Base-by-base conservation (phyloP, 164 flowering plant genomes). In the Macadamia integrifolia region DNA sequence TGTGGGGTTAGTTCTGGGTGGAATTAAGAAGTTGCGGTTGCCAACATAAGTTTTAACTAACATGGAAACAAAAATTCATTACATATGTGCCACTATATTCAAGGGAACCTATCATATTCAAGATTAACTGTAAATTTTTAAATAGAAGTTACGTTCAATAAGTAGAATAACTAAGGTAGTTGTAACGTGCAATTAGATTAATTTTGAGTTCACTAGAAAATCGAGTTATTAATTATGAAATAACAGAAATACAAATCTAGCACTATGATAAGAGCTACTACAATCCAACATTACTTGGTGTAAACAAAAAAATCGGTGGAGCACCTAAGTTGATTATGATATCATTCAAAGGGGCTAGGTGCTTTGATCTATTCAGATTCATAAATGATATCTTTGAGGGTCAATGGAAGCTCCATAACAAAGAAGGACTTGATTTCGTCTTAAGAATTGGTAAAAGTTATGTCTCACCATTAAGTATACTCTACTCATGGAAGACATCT, bases 381-480 rank as follows among this genome's bases (percentile, higher is more conserved):
- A 0, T 88, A 85, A 60, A 93, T 82, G 66, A 93, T 85, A 63
- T 91, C 93, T 29, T 88, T 82, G 14, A 89, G 72, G 53, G 75
- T 89, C 60, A 81, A 64, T 3, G 92, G 81, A 88, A 68, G 73
- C 84, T 78, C n/a, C 62, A 67, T 3, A 89, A 85, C 80, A 91
- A 93, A 8, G 82, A 75, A 40, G 88, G 83, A 31, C 73, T 79
- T 0, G 98, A 97, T 68, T 93, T 93, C 70, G 43, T 65, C 78
- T 65, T 83, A 0, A 96, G 93, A 71, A 93, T 82, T 0, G 14
- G 42, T 1, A 74, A 6, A 57, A 80, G 80, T 65, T 78, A 85
- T 0, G 87, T 85, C 70, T 91, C 97, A 44, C 72, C 61, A 62
- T 85, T 89, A 4, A 93, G 91, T 23, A 93, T 90, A 86, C 94